Base-by-base conservation (phyloP, 1,284 basidiomycete genomes). In the Marasmius oreades region DNA sequence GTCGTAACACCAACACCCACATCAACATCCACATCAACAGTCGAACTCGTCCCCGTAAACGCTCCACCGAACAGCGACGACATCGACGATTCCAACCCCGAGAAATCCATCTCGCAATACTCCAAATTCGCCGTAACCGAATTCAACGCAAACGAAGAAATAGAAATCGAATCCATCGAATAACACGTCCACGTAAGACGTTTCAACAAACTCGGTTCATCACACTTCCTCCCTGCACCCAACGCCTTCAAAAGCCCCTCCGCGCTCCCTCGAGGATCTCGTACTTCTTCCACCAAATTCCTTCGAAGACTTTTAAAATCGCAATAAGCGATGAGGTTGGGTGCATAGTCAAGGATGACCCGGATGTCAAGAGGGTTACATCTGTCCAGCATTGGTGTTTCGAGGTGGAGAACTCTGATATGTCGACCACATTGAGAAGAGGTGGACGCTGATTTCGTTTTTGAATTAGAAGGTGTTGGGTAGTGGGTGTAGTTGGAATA, bases 321-420 rank as follows among this genome's bases (percentile, higher is more conserved):
- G 6, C 80, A 79, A 62, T 82, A 89, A 7, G 83, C 75, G 60
- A 77, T 72, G 6, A 90, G 67, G 31, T 77, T 73, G 0, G 84
- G 81, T 0, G 85, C 77, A 59, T 83, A 77, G 58, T 85, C 82
- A 48, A 90, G 72, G 55, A 90, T 87, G 26, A 80, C 78, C 7
- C 83, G 75, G 23, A 90, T 73, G 64, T 89, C 85, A 7, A 75
- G 75, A 12, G 86, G 83, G 10, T 77, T 75, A 62, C 86, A 89
- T n/a, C 83, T 79, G 54, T 85, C 82, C 52, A 88, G 71, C 0
- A 78, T 73, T n/a, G 77, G 76, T 8, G 87, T 90, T 70, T 88
- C 84, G 65, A 89, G 81, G 63, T 88, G 86, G 20, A 90, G 68
- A 5, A 81, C 74, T 24, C 80, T 79, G 43, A 90, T 84, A 67